These are phyloP conservation scores for Cruciata laevipes DNA, from an alignment of 257 asterid species.

Conservation along the genomic window DNA sequence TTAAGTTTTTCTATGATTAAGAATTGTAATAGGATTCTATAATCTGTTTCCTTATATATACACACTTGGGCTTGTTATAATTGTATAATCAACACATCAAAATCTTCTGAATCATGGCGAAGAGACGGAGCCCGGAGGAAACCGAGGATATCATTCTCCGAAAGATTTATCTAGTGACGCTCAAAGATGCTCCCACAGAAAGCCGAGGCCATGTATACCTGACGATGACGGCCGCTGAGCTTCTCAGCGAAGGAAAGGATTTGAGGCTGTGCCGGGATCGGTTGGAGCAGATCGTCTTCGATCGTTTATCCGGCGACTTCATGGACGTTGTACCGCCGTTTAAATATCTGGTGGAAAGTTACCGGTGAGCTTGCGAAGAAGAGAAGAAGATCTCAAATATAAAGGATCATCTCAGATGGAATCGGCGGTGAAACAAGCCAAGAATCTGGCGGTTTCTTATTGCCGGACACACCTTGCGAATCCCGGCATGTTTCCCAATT, in stretches of 20 bases:
- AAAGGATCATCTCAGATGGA: conserved; percentile 81
- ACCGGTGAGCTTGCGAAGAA: conserved; percentile 73
- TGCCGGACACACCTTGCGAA: conserved; percentile 75
- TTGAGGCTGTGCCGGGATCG: conserved; percentile 59
- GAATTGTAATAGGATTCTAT: too few relatives aligned
- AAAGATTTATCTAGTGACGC: conserved; percentile 60
- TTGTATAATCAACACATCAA: background rate
- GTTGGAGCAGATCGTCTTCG: conserved; percentile 75
- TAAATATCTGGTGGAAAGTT: conserved; percentile 52
- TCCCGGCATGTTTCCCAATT: conserved; percentile 74
- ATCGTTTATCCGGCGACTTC: conserved; percentile 63
- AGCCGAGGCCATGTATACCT: conserved; percentile 59
- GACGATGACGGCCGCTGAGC: conserved; percentile 78
- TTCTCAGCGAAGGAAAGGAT: conserved; percentile 73
- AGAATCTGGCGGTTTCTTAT: conserved; percentile 61
- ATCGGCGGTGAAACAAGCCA: conserved; percentile 55
- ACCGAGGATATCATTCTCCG: conserved; percentile 87
- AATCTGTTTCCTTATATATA: background rate
- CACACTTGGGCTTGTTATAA: too few relatives aligned
- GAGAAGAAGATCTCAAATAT: conserved; percentile 64
- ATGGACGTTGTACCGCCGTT: conserved; percentile 68
- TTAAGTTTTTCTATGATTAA: too few relatives aligned
- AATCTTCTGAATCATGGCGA: conserved; percentile 5
- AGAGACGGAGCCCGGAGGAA: conserved; percentile 60
- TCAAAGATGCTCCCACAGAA: conserved; percentile 65